A percentile compares a stretch with the other conserved stretches of the same genome.
Evolutionary conservation across 2,329 filamentous ascomycete species (phyloP).

Genomic region (Cercospora citrullina): DNA sequence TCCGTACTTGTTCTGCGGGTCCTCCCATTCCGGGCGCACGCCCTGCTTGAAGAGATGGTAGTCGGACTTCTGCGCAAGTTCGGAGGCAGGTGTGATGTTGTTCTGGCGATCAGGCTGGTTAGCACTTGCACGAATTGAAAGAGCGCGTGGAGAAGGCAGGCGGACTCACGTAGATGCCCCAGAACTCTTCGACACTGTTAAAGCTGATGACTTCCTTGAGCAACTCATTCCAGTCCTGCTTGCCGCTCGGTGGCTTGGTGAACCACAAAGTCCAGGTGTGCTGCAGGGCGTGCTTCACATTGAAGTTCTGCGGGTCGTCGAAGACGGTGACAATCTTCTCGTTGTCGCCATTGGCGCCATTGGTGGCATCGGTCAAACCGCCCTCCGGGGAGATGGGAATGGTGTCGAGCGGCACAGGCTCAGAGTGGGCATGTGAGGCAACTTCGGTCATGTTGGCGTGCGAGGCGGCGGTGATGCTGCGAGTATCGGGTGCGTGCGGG

Average conservation of each 20-base stretch:
- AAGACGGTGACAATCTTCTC: constrained; percentile 84
- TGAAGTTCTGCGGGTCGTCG: constrained; percentile 98
- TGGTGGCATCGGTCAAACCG: constrained; percentile 48
- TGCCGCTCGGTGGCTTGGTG: constrained; percentile 94
- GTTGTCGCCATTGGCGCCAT: constrained; percentile 48
- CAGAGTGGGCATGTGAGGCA: constrained; percentile 28
- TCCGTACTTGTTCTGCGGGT: constrained; percentile 96
- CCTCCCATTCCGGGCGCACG: constrained; percentile 97
- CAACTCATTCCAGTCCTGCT: constrained; percentile 96
- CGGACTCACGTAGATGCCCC: constrained; percentile 90
- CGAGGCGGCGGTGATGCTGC: constrained; percentile 7
- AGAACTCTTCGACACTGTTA: constrained; percentile 98
- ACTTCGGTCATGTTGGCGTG: constrained; percentile 39
- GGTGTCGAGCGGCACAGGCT: constrained; percentile 56
- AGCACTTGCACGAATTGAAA: constrained; percentile 17
- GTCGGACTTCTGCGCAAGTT: constrained; percentile 95
- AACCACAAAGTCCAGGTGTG: constrained; percentile 99
- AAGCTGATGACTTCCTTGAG: constrained; percentile 99
- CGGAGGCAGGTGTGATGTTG: constrained; percentile 95
- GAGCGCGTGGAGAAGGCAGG: background rate
- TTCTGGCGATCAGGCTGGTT: constrained; percentile 61
- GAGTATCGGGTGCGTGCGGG: constrained; percentile 5
- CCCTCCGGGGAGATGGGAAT: constrained; percentile 57
- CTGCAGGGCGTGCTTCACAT: constrained; percentile 97
- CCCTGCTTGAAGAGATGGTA: constrained; percentile 99